Base-by-base conservation (phyloP, 2,329 filamentous ascomycete species). In the Colletotrichum sp. region DNA sequence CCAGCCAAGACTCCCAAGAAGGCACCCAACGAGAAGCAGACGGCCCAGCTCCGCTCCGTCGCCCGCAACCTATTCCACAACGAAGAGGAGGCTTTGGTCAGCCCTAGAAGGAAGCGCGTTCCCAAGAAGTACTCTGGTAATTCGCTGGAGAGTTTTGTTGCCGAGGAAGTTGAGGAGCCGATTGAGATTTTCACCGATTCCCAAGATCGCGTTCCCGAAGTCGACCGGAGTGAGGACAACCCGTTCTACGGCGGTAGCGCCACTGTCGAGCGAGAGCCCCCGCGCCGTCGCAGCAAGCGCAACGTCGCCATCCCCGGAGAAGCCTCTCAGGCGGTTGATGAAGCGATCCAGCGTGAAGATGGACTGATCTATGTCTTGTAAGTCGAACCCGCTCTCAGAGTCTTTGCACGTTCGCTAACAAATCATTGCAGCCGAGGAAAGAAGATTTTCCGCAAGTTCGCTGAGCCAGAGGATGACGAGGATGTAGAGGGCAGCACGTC, bases 181-280 rank as follows among this genome's bases (percentile, higher is more conserved):
- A 94, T 96, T 79, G 84, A 90, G 78, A 95, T 96, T 80, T 96
- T 92, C 82, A 96, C 93, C 55, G 95, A 97, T 83, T 92, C 94
- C 1, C 93, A 95, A 78, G 96, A 98, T 79, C 92, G 93, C 71
- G 85, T 96, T 57, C 95, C 95, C 25, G 90, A 92, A 78, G 86
- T 91, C 57, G 94, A 95, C 80, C 82, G 85, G n/a, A 92, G 89
- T 78, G 85, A 87, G 8, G 92, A 93, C 30, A 97, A 96, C 82
- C 95, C 95, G 2, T 97, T 96, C 83, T 90, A 92, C 76, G 90
- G 89, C 69, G 87, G 87, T 61, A 77, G 79, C 36, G 81, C 85
- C 44, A 76, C 81, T 27, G 72, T 84, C 63, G 83, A 86, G 75
- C 83, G 82, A 13, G 85, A 87, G 76, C 86, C 87, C 27, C 81